Percentiles rank a stretch among this genome's conserved stretches.
Conservation (phyloP, 2,329 filamentous ascomycete species). For the Capronia americana region DNA sequence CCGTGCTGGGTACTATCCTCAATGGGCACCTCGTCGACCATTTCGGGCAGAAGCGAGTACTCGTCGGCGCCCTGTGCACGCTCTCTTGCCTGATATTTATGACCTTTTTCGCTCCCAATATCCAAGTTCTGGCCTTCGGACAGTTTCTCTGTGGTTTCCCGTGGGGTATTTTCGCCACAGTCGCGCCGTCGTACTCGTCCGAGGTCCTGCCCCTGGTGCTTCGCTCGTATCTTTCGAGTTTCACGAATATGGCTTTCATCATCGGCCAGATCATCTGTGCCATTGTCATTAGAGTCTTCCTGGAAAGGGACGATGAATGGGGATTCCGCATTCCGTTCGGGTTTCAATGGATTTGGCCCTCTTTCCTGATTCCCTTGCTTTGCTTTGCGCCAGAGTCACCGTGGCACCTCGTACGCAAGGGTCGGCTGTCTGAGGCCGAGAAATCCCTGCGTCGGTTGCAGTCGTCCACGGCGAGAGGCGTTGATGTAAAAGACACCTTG, state of each 20-base stretch:
- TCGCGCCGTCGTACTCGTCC: conserved; percentile 31
- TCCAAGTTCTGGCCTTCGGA: conserved; percentile 40
- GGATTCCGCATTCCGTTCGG: conserved; percentile 41
- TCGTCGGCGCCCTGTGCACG: conserved; percentile 26
- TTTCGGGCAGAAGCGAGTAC: conserved; percentile 32
- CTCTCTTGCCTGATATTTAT: conserved; percentile 41
- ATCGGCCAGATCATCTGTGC: conserved; percentile 44
- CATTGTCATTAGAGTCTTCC: conserved; percentile 39
- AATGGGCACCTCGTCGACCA: conserved; percentile 29
- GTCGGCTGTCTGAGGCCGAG: conserved; percentile 39
- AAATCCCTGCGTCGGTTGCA: conserved; percentile 37
- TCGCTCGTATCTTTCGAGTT: conserved; percentile 27
- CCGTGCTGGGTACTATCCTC: conserved; percentile 30
- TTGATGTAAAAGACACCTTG: conserved; percentile 41
- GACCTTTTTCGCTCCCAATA: conserved; percentile 41
- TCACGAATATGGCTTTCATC: conserved; percentile 28
- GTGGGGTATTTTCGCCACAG: conserved; percentile 35
- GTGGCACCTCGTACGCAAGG: conserved; percentile 41
- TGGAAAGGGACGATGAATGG: conserved; percentile 33
- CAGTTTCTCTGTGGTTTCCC: conserved; percentile 40
- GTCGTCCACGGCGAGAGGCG: conserved; percentile 27
- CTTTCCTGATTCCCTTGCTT: conserved; percentile 37
- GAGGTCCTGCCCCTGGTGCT: conserved; percentile 33
- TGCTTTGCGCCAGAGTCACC: conserved; percentile 41
- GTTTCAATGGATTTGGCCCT: conserved; percentile 40